Percentiles rank a stretch among this genome's conserved stretches.
phyloP scores from a whole-genome alignment of 139 green algal species.

The Nannochloris sp. region DNA sequence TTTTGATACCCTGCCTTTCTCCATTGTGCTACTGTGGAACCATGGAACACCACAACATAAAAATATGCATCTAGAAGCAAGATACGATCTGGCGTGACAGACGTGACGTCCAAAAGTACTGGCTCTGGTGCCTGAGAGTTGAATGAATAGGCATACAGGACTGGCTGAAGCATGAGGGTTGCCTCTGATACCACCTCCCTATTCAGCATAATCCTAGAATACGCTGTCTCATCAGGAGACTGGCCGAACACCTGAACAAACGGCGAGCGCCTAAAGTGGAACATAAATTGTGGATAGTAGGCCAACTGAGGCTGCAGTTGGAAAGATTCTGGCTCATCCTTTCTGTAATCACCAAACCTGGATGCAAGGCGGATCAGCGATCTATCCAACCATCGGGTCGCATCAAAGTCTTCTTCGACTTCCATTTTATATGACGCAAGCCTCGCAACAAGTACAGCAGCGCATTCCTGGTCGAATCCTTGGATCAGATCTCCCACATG shows the following conservation, averaged over 20 bases:
- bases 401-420: slow-evolving; percentile 94
- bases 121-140: slow-evolving; percentile 57
- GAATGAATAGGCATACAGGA: slow-evolving; percentile 78
- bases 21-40: slow-evolving; percentile 84
- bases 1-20: slow-evolving; percentile 80
- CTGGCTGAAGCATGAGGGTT: slow-evolving; percentile 91
- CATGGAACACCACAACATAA: slow-evolving; percentile 90
- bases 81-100: slow-evolving; percentile 85
- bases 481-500: slow-evolving; percentile 63
- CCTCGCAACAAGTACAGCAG: slow-evolving; percentile 79
- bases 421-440: slow-evolving; percentile 82
- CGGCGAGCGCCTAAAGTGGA: slow-evolving; percentile 89
- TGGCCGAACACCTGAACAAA: slow-evolving; percentile 98
- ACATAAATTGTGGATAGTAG: slow-evolving; percentile 99
- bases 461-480: slow-evolving; percentile 94
- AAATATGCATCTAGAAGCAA: slow-evolving; percentile 98
- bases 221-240: slow-evolving; percentile 93
- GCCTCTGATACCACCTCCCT: slow-evolving; percentile 71
- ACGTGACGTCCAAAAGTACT: slow-evolving; percentile 91
- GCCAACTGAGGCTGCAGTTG: slow-evolving; percentile 70
- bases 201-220: slow-evolving; percentile 80
- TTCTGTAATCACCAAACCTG: slow-evolving; percentile 58
- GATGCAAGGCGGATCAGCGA: slow-evolving; percentile 44
- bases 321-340: slow-evolving; percentile 91
- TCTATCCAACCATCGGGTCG: slow-evolving; percentile 86